Evolutionary conservation across 163 green algal genomes (phyloP).

Genomic region (Chloromonas sp.): DNA sequence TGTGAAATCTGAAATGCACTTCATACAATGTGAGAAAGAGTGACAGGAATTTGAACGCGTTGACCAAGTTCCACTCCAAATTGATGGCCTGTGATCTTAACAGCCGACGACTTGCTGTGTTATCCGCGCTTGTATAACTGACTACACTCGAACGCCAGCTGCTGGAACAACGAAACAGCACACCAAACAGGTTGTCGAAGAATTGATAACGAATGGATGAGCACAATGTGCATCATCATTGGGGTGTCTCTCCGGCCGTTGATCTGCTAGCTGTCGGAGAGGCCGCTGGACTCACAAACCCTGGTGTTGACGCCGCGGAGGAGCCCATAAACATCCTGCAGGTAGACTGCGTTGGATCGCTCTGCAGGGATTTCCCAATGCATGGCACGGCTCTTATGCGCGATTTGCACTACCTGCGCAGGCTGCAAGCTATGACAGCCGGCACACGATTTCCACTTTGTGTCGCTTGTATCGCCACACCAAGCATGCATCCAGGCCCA

Average conservation of each 20-base stretch:
- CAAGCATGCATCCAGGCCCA: background rate
- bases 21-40: too few species aligned
- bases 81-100: too few species aligned
- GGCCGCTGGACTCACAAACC: background rate
- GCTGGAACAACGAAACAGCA: background rate
- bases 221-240: constrained; percentile 59
- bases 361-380: background rate
- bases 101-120: too few species aligned
- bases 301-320: background rate
- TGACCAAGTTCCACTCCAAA: too few species aligned
- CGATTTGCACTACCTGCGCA: constrained; percentile 8
- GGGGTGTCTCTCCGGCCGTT: constrained; percentile 45
- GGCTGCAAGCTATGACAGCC: constrained; percentile 43
- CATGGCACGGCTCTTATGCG: background rate
- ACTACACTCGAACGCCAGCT: too few species aligned
- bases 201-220: constrained; percentile 45
- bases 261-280: constrained; percentile 22
- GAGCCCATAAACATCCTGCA: constrained; percentile 35
- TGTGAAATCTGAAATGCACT: too few species aligned
- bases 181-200: background rate
- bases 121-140: too few species aligned
- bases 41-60: too few species aligned
- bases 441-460: constrained; percentile 45
- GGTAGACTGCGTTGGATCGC: constrained; percentile 11
- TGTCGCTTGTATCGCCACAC: constrained; percentile 12